These are phyloP conservation scores for Prunus kanzakura DNA, from an alignment of 306 rosid species.

Conservation along the genomic window DNA sequence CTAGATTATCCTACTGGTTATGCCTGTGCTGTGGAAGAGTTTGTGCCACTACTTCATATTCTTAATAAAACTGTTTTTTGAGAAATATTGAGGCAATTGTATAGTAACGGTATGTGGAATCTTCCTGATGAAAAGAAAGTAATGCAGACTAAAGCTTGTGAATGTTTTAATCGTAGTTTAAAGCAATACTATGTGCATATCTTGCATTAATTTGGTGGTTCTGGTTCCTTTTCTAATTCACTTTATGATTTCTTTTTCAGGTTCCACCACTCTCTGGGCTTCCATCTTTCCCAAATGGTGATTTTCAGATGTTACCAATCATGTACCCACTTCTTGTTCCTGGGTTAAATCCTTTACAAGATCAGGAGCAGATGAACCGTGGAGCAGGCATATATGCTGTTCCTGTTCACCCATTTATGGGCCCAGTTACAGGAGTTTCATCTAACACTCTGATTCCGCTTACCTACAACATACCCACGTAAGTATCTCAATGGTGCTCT, in stretches of 20 bases:
- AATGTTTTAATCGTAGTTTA: background rate
- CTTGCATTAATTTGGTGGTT: background rate
- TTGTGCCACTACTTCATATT: too few relatives aligned
- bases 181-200: too few relatives aligned
- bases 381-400: slow-evolving; percentile 96
- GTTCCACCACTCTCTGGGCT: slow-evolving; percentile 41
- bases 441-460: slow-evolving; percentile 69
- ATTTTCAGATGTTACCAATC: slow-evolving; percentile 61
- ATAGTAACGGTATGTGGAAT: background rate
- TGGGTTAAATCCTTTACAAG: slow-evolving; percentile 41
- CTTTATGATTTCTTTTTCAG: slow-evolving; percentile 36
- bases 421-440: slow-evolving; percentile 67
- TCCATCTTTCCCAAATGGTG: slow-evolving; percentile 44
- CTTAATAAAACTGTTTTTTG: too few relatives aligned
- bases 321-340: slow-evolving; percentile 71
- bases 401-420: slow-evolving; percentile 56
- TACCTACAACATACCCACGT: slow-evolving; percentile 84
- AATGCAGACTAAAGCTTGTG: background rate
- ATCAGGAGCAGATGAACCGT: slow-evolving; percentile 58
- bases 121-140: background rate
- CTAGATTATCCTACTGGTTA: too few relatives aligned
- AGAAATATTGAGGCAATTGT: background rate
- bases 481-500: slow-evolving; percentile 26
- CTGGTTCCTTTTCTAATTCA: background rate
- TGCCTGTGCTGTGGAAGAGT: too few relatives aligned